Evolutionary conservation across 345 rosid genomes (phyloP).

Genomic region (Corymbia maculata): DNA sequence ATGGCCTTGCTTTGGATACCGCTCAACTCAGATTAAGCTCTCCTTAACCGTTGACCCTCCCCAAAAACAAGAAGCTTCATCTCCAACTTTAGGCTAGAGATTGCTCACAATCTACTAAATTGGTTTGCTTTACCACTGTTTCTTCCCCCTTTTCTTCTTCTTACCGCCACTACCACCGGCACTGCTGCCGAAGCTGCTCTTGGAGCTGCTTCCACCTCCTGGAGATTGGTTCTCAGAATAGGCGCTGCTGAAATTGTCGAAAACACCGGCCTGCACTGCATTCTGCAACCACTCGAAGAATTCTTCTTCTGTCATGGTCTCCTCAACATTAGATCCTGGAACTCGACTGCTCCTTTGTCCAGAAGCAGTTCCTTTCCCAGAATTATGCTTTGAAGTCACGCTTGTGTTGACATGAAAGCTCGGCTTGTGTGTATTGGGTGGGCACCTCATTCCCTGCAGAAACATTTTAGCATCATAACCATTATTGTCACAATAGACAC

Average conservation of each 20-base stretch:
- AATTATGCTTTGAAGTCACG: conserved; percentile 35
- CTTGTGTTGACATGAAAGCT: conserved; percentile 93
- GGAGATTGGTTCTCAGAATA: conserved; percentile 15
- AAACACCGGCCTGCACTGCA: conserved; percentile 71
- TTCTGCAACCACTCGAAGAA: conserved; percentile 84
- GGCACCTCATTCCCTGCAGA: conserved; percentile 93
- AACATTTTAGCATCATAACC: not conserved
- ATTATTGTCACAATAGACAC: not conserved
- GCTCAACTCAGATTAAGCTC: not conserved
- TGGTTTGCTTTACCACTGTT: conserved; percentile 49
- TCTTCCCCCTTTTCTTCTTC: conserved; percentile 80
- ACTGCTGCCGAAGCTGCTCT: conserved; percentile 17
- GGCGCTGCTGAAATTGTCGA: conserved; percentile 34
- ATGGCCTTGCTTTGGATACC: not conserved
- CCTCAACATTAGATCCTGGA: conserved; percentile 45
- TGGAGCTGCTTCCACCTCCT: conserved; percentile 25
- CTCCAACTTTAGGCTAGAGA: not conserved
- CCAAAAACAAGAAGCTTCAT: not conserved
- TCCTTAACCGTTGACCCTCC: not conserved
- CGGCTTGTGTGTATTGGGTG: conserved; percentile 90
- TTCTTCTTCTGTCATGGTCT: conserved; percentile 87
- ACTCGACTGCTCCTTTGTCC: conserved; percentile 55
- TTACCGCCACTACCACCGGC: conserved; percentile 20
- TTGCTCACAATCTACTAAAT: not conserved
- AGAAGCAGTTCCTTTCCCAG: conserved; percentile 46